Percentiles rank a stretch among this genome's conserved stretches.
phyloP scores from a whole-genome alignment of 495 filamentous ascomycete species.

The Xylaria castorea region DNA sequence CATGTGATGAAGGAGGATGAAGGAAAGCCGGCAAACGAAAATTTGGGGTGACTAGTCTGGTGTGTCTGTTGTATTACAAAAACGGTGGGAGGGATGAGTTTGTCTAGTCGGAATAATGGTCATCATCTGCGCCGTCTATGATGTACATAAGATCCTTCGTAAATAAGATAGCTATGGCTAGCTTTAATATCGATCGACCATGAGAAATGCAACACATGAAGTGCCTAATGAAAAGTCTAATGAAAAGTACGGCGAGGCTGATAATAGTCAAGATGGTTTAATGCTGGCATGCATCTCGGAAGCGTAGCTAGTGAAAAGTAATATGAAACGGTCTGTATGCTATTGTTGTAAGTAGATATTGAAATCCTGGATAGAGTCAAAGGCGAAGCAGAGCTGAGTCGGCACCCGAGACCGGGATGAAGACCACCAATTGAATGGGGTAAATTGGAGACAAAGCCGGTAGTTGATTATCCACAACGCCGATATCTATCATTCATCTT shows the following conservation, averaged over 20 bases:
- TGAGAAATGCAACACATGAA: neutral
- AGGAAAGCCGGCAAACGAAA: neutral
- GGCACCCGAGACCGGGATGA: neutral
- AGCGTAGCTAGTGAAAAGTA: neutral
- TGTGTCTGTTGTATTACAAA: neutral
- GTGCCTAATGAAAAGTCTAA: neutral
- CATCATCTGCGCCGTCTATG: neutral
- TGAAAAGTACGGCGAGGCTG: neutral
- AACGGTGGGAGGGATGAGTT: neutral
- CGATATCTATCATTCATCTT: neutral
- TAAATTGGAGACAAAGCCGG: neutral
- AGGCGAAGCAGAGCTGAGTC: neutral
- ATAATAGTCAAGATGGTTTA: neutral
- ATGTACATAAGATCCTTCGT: neutral
- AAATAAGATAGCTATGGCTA: neutral
- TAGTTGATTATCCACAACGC: neutral
- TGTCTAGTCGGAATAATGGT: neutral
- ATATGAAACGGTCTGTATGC: neutral
- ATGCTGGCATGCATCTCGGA: neutral
- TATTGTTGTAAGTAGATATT: neutral
- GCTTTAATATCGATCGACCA: neutral
- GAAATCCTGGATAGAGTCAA: neutral
- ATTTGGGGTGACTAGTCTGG: neutral
- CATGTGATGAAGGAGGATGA: neutral
- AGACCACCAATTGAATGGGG: neutral